Conservation (phyloP, 495 filamentous ascomycete genomes). For the Xylaria bambusicola region DNA sequence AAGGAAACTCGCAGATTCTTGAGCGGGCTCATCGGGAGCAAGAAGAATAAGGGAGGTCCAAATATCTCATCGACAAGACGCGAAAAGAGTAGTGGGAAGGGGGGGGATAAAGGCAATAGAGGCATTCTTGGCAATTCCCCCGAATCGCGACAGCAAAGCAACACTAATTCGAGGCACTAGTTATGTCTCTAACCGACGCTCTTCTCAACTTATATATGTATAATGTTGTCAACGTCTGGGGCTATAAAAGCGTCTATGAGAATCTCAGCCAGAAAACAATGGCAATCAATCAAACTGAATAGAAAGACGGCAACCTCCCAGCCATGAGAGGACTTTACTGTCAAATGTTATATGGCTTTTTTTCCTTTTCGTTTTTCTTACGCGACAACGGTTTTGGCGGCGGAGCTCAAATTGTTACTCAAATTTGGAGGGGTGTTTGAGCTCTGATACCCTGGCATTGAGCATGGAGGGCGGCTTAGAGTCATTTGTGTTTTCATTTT, state of each 20-base stretch:
- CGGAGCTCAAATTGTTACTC: not conserved
- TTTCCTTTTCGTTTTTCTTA: no score
- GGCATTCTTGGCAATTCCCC: conserved; percentile 32
- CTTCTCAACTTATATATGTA: conserved; percentile 5
- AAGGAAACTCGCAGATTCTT: conserved; percentile 49
- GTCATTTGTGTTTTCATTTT: conserved; percentile 14
- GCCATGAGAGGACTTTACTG: not conserved
- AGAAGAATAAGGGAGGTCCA: conserved; percentile 36
- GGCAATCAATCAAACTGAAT: no score
- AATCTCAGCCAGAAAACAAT: not conserved
- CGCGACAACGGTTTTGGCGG: not conserved
- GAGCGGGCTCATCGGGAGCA: conserved; percentile 47
- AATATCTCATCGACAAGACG: conserved; percentile 27
- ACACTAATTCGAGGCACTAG: conserved; percentile 35
- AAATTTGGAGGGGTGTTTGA: conserved; percentile 8
- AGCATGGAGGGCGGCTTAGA: not conserved
- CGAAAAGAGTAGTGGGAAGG: conserved; percentile 34
- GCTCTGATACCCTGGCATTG: conserved; percentile 9
- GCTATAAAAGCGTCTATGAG: conserved; percentile 4
- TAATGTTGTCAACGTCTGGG: not conserved
- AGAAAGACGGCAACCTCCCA: no score
- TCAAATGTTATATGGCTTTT: not conserved
- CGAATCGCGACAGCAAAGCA: conserved; percentile 31
- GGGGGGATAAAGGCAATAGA: conserved; percentile 36
- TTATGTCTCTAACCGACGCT: conserved; percentile 22